These are phyloP conservation scores for Populus trichocarpa DNA, from an alignment of 441 rosid species.

Conservation along the genomic window DNA sequence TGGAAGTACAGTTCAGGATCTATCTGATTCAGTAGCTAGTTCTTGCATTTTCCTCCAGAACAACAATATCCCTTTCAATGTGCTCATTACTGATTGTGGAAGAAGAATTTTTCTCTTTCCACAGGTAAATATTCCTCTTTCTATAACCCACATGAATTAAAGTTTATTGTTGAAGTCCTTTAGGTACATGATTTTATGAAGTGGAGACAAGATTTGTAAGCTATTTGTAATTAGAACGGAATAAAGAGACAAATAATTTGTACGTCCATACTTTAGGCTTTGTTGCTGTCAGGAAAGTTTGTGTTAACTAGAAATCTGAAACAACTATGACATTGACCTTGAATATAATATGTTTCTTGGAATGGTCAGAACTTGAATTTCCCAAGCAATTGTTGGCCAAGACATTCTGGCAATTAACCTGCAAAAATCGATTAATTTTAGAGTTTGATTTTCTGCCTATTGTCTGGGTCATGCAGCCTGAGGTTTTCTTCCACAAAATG, in stretches of 20 bases:
- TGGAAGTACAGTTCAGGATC: slow-evolving; percentile 52
- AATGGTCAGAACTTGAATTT: not conserved
- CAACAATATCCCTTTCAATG: slow-evolving; percentile 65
- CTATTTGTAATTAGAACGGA: not conserved
- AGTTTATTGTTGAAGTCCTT: not conserved
- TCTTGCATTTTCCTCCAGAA: slow-evolving; percentile 85
- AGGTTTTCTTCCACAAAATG: too few relatives aligned
- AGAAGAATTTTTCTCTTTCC: slow-evolving; percentile 75
- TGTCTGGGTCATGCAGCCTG: too few relatives aligned
- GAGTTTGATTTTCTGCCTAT: too few relatives aligned
- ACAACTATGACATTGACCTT: not conserved
- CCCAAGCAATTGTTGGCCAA: not conserved
- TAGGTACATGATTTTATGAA: not conserved
- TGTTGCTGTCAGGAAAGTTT: not conserved
- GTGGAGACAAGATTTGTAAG: not conserved
- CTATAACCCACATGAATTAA: not conserved
- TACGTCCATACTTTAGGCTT: not conserved
- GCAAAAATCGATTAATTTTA: too few relatives aligned
- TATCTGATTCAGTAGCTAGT: slow-evolving; percentile 61
- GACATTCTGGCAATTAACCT: not conserved
- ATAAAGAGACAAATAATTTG: not conserved
- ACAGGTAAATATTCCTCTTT: slow-evolving; percentile 50
- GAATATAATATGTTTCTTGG: not conserved
- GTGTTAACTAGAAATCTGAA: not conserved
- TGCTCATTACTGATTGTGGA: slow-evolving; percentile 43